Conservation (phyloP, 768 basidiomycete genomes). For the Amanita brunnescens region DNA sequence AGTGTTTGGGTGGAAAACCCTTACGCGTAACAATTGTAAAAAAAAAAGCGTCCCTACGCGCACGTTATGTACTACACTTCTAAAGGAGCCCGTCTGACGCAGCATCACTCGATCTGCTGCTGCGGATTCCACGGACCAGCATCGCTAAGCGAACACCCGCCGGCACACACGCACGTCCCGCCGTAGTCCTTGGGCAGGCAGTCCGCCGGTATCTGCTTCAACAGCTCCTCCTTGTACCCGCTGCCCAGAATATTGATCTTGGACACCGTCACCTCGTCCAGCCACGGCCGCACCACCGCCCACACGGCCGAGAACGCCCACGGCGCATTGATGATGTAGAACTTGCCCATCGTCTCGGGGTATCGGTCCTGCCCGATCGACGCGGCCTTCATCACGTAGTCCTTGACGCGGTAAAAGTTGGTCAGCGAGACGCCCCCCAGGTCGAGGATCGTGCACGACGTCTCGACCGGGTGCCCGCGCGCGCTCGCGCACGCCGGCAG, state of each 20-base stretch:
- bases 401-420: conserved; percentile 87
- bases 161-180: conserved; percentile 67
- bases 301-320: conserved; percentile 89
- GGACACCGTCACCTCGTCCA: conserved; percentile 89
- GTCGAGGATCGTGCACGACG: conserved; percentile 96
- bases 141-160: conserved; percentile 83
- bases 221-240: conserved; percentile 63
- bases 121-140: conserved; percentile 79
- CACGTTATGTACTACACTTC: too few species aligned
- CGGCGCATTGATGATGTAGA: conserved; percentile 98
- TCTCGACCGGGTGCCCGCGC: conserved; percentile 86
- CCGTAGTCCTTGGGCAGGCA: conserved; percentile 84
- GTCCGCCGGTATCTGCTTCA: conserved; percentile 76
- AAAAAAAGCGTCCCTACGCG: too few species aligned
- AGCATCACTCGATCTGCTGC: too few species aligned
- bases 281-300: conserved; percentile 83
- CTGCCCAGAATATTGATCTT: conserved; percentile 90
- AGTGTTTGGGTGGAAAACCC: too few species aligned
- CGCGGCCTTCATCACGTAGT: conserved; percentile 74
- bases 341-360: conserved; percentile 94
- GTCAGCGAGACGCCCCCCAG: conserved; percentile 60
- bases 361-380: conserved; percentile 85
- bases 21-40: too few species aligned
- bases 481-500: conserved; percentile 68
- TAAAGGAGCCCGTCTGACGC: too few species aligned